Evolutionary conservation across 2,329 filamentous ascomycete species (phyloP), one percentile per base, ranked within the genome.

Genomic region (Monosporascus sp.): DNA sequence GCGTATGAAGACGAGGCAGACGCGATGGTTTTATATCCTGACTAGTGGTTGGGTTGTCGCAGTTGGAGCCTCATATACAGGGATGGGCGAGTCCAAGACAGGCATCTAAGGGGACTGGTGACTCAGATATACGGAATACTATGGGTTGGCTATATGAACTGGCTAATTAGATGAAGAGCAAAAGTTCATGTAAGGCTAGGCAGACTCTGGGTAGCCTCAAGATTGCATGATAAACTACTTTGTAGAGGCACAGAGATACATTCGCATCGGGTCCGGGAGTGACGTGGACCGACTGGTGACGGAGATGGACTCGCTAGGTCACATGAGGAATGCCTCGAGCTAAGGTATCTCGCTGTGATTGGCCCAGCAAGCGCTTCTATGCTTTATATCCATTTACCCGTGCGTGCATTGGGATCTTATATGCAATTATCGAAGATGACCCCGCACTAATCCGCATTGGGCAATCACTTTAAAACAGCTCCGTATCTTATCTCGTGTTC

Each of bases 121-220:
- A 53, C 37, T 53, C 51, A 53, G 22, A 50, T 22, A 41, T 43
- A 49, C 3, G 24, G 22, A 43, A 24, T 9, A 14, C 8, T 22
- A 38, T 51, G 16, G 11, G 14, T 50, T 40, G 31, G 16, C 36
- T 27, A 37, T 24, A 8, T 19, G n/a, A 31, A 24, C 34, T 19
- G 41, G 24, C 22, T 47, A 31, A 34, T 34, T 24, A 46, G 24
- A 24, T 34, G 24, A 46, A 19, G 24, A 31, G 43, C 31, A 17
- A 14, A 17, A 20, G 27, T 31, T 31, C 27, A 31, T 9, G 9
- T 5, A 26, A 24, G 20, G 40, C 36, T 40, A 53, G 52, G 52
- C 52, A 53, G 52, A 47, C n/a, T 40, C 17, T 27, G 31, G 31
- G 20, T 27, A 46, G 47, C 41, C 22, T 53, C 40, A 41, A 20